Percentiles rank a stretch among this genome's conserved stretches.
Conservation (phyloP, 345 rosid genomes). For the Camelina hispida region DNA sequence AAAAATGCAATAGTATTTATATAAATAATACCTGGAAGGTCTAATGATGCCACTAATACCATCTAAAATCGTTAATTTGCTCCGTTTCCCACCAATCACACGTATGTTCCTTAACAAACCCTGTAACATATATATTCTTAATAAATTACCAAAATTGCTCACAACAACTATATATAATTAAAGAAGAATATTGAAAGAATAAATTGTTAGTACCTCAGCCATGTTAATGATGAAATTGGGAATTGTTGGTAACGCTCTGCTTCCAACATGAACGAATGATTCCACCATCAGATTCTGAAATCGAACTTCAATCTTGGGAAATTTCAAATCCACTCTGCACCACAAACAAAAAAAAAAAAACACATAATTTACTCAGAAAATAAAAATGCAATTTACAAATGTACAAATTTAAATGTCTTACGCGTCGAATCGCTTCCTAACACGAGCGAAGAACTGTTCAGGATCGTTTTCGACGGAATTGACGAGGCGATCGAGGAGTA, state of each 20-base stretch:
- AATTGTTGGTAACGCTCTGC: constrained; percentile 95
- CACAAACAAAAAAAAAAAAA: not conserved
- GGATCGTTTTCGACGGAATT: constrained; percentile 79
- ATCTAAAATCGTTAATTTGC: constrained; percentile 86
- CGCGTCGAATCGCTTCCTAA: constrained; percentile 80
- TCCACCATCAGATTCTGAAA: constrained; percentile 76
- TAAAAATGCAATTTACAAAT: too few species aligned
- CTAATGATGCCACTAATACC: constrained; percentile 75
- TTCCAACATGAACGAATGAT: constrained; percentile 89
- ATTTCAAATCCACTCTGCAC: constrained; percentile 83
- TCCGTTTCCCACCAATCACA: constrained; percentile 61
- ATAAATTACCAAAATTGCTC: not conserved
- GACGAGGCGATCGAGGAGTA: constrained; percentile 75
- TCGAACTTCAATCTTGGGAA: constrained; percentile 91
- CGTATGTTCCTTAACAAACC: constrained; percentile 67
- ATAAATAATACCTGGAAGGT: constrained; percentile 77
- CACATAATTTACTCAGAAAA: not conserved
- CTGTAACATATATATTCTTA: constrained; percentile 44
- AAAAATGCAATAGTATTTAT: not conserved
- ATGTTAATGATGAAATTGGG: constrained; percentile 90
- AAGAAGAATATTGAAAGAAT: not conserved
- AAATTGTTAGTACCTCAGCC: constrained; percentile 63
- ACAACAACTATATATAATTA: not conserved
- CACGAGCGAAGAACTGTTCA: constrained; percentile 81
- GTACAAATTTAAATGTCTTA: too few species aligned